These are phyloP conservation scores for Eucalyptus regnans DNA, from an alignment of 345 rosid species.

Conservation along the genomic window DNA sequence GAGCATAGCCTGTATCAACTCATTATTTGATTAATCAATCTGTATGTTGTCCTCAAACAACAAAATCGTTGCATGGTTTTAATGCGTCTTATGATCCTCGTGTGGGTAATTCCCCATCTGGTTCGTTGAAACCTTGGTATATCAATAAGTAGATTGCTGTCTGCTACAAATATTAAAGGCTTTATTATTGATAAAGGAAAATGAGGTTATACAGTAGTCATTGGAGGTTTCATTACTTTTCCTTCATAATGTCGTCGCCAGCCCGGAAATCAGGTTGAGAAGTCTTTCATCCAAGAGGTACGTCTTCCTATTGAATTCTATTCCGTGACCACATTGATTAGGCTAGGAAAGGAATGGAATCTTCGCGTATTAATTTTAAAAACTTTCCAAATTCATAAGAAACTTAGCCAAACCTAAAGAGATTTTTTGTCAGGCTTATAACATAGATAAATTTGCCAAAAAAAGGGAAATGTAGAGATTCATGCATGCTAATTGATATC, in stretches of 20 bases:
- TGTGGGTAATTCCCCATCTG: background rate
- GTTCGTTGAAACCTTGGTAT: background rate
- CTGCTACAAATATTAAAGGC: background rate
- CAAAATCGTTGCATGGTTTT: background rate
- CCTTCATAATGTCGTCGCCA: background rate
- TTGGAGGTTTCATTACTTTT: background rate
- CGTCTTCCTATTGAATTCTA: background rate
- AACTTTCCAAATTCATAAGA: background rate
- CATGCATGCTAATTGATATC: background rate
- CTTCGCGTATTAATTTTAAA: background rate
- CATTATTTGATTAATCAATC: background rate
- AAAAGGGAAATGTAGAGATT: background rate
- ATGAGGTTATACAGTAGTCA: background rate
- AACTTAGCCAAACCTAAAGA: background rate
- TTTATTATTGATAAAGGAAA: background rate
- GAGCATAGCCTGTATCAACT: background rate
- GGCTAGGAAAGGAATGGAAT: background rate
- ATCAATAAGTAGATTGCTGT: background rate
- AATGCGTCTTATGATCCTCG: background rate
- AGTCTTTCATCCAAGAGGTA: background rate
- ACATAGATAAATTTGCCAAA: background rate
- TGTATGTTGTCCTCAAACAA: background rate
- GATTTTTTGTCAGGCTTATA: background rate
- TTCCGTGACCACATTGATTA: background rate
- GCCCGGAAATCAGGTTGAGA: background rate